These are phyloP conservation scores for Phascolomyces articulosus DNA, from an alignment of 371 early-diverging fungal genomes.

Conservation along the genomic window DNA sequence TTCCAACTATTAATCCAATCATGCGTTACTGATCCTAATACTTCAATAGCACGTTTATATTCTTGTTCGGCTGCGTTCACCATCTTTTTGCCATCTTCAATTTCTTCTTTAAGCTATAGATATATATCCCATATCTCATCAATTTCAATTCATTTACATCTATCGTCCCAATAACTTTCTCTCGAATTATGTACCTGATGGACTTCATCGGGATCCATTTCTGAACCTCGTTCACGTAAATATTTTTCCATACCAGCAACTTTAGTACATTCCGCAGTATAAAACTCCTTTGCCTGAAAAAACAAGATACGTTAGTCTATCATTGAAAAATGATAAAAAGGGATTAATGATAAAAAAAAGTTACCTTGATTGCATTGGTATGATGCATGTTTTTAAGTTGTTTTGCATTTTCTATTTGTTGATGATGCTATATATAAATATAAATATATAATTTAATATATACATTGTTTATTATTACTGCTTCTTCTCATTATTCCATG, in stretches of 20 bases:
- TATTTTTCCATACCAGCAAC: conserved; percentile 28
- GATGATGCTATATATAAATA: conserved; percentile 43
- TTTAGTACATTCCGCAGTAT: conserved; percentile 27
- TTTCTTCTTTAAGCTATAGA: conserved; percentile 16
- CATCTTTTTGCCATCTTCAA: conserved; percentile 21
- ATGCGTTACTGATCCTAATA: conserved; percentile 28
- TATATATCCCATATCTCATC: too few species aligned
- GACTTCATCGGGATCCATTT: conserved; percentile 16
- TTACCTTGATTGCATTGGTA: conserved; percentile 44
- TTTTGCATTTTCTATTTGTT: conserved; percentile 45
- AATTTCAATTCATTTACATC: too few species aligned
- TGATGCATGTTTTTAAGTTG: conserved; percentile 44
- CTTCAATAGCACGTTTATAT: conserved; percentile 36
- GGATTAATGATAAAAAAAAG: not conserved
- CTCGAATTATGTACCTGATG: conserved; percentile 6
- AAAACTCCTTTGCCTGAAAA: conserved; percentile 14
- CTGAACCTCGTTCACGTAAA: conserved; percentile 19
- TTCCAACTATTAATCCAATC: conserved; percentile 41
- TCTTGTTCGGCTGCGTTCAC: conserved; percentile 39
- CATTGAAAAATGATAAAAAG: not conserved
- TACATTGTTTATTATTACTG: not conserved
- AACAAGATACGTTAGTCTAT: not conserved
- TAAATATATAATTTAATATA: not conserved
- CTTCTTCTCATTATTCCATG: not conserved
- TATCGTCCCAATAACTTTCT: not conserved